These are phyloP conservation scores for Suillus weaverae DNA, from an alignment of 768 basidiomycete species.

Conservation along the genomic window DNA sequence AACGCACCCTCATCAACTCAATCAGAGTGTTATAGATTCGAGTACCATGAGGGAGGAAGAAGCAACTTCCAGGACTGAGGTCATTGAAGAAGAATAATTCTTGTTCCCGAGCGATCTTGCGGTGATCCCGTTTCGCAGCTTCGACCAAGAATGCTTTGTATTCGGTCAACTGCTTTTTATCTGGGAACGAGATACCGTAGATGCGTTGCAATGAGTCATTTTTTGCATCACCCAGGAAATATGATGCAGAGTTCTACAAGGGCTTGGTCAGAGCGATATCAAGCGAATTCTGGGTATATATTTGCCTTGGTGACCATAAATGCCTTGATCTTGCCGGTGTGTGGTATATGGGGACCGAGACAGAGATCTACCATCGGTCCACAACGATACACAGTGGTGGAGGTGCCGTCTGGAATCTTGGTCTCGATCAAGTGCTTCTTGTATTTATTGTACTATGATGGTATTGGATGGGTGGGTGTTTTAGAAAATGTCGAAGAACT, in stretches of 20 bases:
- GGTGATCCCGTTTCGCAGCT: constrained; percentile 96
- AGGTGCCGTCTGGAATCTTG: constrained; percentile 94
- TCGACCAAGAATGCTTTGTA: constrained; percentile 96
- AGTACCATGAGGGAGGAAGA: constrained; percentile 97
- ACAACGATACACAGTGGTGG: constrained; percentile 97
- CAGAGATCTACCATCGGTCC: constrained; percentile 99
- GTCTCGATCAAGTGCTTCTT: constrained; percentile 94
- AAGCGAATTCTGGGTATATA: not conserved
- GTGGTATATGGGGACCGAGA: constrained; percentile 95
- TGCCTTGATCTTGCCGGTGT: constrained; percentile 97
- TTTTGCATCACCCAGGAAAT: constrained; percentile 91
- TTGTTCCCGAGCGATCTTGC: constrained; percentile 97
- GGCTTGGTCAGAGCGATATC: not conserved
- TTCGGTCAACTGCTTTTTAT: constrained; percentile 91
- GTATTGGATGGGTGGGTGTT: constrained; percentile 8
- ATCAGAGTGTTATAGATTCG: constrained; percentile 94
- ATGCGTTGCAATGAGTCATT: constrained; percentile 96
- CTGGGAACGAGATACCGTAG: constrained; percentile 98
- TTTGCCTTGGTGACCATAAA: constrained; percentile 92
- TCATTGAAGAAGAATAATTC: constrained; percentile 99
- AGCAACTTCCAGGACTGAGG: constrained; percentile 89
- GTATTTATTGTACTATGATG: constrained; percentile 92
- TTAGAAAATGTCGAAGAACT: constrained; percentile 26
- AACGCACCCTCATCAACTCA: constrained; percentile 83
- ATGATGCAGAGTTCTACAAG: constrained; percentile 88